phyloP scores from a whole-genome alignment of 2,329 filamentous ascomycete species.

The Scytalidium lignicola region DNA sequence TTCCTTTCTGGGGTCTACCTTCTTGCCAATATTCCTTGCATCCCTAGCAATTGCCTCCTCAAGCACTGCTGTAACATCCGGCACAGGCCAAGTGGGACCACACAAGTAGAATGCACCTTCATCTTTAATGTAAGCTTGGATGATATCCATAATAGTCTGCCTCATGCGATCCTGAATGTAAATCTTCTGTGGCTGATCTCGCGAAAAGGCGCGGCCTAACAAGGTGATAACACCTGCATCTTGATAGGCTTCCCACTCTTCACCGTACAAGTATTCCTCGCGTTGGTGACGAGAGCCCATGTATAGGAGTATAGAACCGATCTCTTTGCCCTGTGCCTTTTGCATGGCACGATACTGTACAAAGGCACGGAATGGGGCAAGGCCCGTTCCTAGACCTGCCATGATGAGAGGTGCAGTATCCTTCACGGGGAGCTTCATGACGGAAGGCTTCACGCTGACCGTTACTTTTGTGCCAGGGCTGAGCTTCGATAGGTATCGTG shows the following conservation, averaged over 20 bases:
- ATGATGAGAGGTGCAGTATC: slow-evolving; percentile 94
- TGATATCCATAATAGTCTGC: slow-evolving; percentile 75
- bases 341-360: slow-evolving; percentile 98
- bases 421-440: slow-evolving; percentile 93
- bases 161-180: slow-evolving; percentile 99
- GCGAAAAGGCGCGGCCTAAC: slow-evolving; percentile 88
- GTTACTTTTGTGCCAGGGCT: slow-evolving; percentile 73
- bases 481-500: slow-evolving; percentile 78
- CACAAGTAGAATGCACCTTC: slow-evolving; percentile 96
- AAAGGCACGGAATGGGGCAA: slow-evolving; percentile 98
- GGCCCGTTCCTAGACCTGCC: slow-evolving; percentile 95
- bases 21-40: slow-evolving; percentile 65
- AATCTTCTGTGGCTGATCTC: slow-evolving; percentile 97
- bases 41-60: slow-evolving; percentile 85
- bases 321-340: slow-evolving; percentile 93
- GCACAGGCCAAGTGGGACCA: slow-evolving; percentile 96
- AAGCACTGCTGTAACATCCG: slow-evolving; percentile 89
- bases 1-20: slow-evolving; percentile 80
- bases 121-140: slow-evolving; percentile 79
- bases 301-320: slow-evolving; percentile 89
- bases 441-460: slow-evolving; percentile 92
- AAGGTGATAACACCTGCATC: slow-evolving; percentile 93
- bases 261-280: slow-evolving; percentile 97
- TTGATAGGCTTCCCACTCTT: slow-evolving; percentile 98
- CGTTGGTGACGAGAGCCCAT: slow-evolving; percentile 96